phyloP scores from a whole-genome alignment of 345 rosid species.

The Salix suchowensis region DNA sequence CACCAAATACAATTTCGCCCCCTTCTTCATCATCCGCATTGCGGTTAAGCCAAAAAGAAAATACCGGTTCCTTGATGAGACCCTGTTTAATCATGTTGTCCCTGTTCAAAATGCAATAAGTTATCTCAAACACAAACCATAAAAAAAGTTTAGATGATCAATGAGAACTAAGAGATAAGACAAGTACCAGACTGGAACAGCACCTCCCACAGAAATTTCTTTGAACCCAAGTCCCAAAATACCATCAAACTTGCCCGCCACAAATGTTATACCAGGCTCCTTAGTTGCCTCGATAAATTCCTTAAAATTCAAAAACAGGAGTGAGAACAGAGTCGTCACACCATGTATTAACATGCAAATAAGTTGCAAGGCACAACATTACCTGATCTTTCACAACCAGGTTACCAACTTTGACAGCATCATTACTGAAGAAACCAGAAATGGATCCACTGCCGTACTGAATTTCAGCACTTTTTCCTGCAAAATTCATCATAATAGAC shows the following conservation, averaged over 20 bases:
- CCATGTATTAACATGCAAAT: not conserved
- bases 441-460: constrained; percentile 27
- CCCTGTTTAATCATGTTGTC: constrained; percentile 29
- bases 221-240: constrained; percentile 32
- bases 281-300: constrained; percentile 31
- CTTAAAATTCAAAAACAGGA: not conserved
- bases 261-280: constrained; percentile 26
- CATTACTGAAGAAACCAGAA: constrained; percentile 30
- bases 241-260: constrained; percentile 31
- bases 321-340: not conserved
- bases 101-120: constrained; percentile 13
- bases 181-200: constrained; percentile 29
- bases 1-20: constrained; percentile 33
- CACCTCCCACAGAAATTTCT: constrained; percentile 29
- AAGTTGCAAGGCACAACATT: not conserved
- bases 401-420: constrained; percentile 19
- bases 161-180: not conserved
- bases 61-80: constrained; percentile 20
- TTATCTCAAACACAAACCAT: not conserved
- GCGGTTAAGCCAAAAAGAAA: constrained; percentile 35
- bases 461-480: constrained; percentile 26
- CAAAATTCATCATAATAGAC: not conserved
- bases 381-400: constrained; percentile 30
- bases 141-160: not conserved
- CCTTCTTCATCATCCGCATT: constrained; percentile 23